A percentile compares a stretch with the other conserved stretches of the same genome.
Conservation (phyloP, 495 filamentous ascomycete genomes). For the Xylaria nigripes region DNA sequence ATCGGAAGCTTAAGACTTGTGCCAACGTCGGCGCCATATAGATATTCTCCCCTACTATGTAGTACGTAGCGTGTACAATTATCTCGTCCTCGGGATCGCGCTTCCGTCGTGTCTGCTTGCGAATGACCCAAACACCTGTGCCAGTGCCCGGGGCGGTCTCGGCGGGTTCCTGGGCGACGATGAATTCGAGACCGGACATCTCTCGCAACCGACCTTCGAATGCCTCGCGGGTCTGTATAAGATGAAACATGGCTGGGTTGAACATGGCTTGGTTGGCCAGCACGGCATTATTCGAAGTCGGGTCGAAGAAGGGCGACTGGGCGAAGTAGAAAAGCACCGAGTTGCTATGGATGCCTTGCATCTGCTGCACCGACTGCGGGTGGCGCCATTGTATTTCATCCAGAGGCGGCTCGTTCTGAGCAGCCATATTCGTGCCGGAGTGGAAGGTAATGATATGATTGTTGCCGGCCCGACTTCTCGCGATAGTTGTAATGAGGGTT, state of each 20-base stretch:
- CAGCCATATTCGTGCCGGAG: conserved; percentile 16
- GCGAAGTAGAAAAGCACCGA: conserved; percentile 84
- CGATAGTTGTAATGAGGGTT: neutral
- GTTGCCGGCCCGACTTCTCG: neutral
- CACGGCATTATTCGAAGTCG: conserved; percentile 76
- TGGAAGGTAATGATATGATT: neutral
- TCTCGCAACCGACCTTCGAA: conserved; percentile 70
- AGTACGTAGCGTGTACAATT: conserved; percentile 68
- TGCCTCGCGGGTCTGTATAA: conserved; percentile 58
- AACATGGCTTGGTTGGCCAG: conserved; percentile 66
- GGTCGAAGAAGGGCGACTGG: conserved; percentile 84
- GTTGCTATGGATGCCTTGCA: conserved; percentile 52
- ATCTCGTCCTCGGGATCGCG: conserved; percentile 56
- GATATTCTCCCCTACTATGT: conserved; percentile 73
- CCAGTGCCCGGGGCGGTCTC: conserved; percentile 55
- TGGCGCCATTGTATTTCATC: conserved; percentile 75
- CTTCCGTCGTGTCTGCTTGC: conserved; percentile 73
- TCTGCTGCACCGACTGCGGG: conserved; percentile 50
- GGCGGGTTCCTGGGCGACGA: conserved; percentile 68
- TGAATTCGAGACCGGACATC: conserved; percentile 77
- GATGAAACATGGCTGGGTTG: conserved; percentile 52
- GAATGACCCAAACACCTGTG: conserved; percentile 81
- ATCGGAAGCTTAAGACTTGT: conserved; percentile 65
- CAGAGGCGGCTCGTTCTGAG: conserved; percentile 48
- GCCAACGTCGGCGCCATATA: conserved; percentile 81